phyloP scores from a whole-genome alignment of 2,329 filamentous ascomycete species.

The Pseudocercospora macadamiae region DNA sequence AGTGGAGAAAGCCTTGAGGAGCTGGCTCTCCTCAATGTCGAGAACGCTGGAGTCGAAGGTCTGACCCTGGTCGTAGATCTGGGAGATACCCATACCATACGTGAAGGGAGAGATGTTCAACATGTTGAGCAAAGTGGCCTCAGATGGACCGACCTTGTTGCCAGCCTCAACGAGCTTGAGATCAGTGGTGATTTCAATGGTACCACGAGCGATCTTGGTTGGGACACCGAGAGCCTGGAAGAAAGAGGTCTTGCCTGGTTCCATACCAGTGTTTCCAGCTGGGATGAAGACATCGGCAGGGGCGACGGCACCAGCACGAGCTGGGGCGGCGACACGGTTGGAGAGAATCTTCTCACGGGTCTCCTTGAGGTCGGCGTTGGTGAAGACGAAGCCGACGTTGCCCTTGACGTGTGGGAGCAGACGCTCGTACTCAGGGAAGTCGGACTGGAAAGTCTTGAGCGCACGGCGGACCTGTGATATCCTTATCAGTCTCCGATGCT shows the following conservation, averaged over 20 bases:
- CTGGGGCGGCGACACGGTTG: constrained; percentile 97
- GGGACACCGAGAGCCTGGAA: constrained; percentile 99
- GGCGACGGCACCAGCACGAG: constrained; percentile 95
- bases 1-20: constrained; percentile 77
- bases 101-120: constrained; percentile 99
- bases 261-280: constrained; percentile 99
- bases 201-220: constrained; percentile 99
- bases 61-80: constrained; percentile 98
- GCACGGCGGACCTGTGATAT: constrained; percentile 80
- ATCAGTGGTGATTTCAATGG: constrained; percentile 98
- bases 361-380: constrained; percentile 91
- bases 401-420: constrained; percentile 94
- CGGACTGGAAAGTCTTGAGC: constrained; percentile 87
- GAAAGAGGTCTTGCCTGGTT: constrained; percentile 99
- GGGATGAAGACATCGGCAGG: constrained; percentile 92
- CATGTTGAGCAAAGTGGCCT: constrained; percentile 99
- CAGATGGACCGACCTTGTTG: constrained; percentile 95
- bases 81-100: constrained; percentile 93
- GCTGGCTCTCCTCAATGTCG: constrained; percentile 93
- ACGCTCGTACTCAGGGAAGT: constrained; percentile 96
- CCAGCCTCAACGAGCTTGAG: constrained; percentile 95
- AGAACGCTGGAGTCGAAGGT: constrained; percentile 82
- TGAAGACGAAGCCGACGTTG: constrained; percentile 99
- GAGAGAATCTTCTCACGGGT: constrained; percentile 90
- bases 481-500: constrained; percentile 20